phyloP scores from a whole-genome alignment of 148 eudicot species.

The Persicaria tinctoria region DNA sequence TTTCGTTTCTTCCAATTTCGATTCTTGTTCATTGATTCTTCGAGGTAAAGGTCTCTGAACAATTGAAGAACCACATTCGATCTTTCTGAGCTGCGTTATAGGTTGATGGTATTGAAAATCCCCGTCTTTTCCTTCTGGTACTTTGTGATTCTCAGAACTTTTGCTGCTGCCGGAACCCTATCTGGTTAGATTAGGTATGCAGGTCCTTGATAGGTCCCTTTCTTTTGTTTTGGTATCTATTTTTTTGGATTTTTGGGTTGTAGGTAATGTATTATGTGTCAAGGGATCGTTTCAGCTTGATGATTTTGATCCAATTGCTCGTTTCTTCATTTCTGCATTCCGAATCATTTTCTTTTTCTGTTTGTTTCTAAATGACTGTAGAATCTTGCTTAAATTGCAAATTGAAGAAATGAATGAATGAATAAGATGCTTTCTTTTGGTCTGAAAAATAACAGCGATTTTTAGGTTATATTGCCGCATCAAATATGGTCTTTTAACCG shows the following conservation, averaged over 20 bases:
- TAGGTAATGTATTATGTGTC: neutral
- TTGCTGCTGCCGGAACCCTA: neutral
- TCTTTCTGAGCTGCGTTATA: neutral
- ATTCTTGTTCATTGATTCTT: neutral
- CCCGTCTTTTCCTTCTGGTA: neutral
- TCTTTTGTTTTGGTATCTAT: neutral
- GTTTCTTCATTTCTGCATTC: neutral
- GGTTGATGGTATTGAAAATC: neutral
- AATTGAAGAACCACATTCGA: neutral
- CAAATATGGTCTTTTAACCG: no score
- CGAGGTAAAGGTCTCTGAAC: neutral
- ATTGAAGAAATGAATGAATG: no score
- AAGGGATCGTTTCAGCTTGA: neutral
- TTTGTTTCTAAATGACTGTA: neutral
- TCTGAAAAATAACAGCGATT: neutral
- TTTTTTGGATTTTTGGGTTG: slow-evolving; percentile 4
- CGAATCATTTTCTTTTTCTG: neutral
- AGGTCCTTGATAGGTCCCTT: neutral
- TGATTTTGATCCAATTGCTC: neutral
- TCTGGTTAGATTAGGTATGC: neutral
- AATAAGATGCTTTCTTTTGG: neutral
- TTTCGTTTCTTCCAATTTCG: neutral
- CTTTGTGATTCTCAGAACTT: neutral
- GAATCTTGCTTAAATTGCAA: neutral
- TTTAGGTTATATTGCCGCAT: neutral